Evolutionary conservation across 2,329 filamentous ascomycete genomes (phyloP).

Genomic region (Didymella lethalis): DNA sequence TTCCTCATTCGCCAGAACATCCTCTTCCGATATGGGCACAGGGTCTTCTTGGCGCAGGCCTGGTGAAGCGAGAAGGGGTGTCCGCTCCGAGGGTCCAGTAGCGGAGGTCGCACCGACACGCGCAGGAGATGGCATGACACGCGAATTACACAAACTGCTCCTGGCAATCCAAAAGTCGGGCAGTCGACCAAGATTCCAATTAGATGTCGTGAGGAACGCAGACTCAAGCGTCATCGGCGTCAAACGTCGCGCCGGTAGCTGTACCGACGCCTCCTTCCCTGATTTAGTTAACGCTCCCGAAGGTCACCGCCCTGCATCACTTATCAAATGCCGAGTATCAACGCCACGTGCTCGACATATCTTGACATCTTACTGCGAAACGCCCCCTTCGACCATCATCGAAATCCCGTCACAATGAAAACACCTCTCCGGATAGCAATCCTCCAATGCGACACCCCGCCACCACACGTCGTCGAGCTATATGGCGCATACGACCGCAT

Average conservation of each 20-base stretch:
- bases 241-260: slow-evolving; percentile 4
- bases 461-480: slow-evolving; percentile 67
- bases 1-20: slow-evolving; percentile 32
- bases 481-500: slow-evolving; percentile 76
- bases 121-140: slow-evolving; percentile 10
- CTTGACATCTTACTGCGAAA: background rate
- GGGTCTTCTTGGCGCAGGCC: slow-evolving; percentile 24
- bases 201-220: background rate
- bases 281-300: slow-evolving; percentile 3
- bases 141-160: too few relatives aligned
- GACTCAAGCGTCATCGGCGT: slow-evolving; percentile 15
- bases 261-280: slow-evolving; percentile 3
- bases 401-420: slow-evolving; percentile 37
- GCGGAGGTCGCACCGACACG: slow-evolving; percentile 8
- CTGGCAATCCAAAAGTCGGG: too few relatives aligned
- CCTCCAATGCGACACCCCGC: slow-evolving; percentile 85
- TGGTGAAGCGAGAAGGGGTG: slow-evolving; percentile 41
- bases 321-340: slow-evolving; percentile 7
- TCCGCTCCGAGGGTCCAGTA: slow-evolving; percentile 38
- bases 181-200: background rate
- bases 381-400: too few relatives aligned
- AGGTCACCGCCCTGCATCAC: slow-evolving; percentile 1
- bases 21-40: slow-evolving; percentile 35
- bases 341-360: slow-evolving; percentile 4
- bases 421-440: slow-evolving; percentile 76